Evolutionary conservation across 306 rosid genomes (phyloP).

Genomic region (Malus sieversii): DNA sequence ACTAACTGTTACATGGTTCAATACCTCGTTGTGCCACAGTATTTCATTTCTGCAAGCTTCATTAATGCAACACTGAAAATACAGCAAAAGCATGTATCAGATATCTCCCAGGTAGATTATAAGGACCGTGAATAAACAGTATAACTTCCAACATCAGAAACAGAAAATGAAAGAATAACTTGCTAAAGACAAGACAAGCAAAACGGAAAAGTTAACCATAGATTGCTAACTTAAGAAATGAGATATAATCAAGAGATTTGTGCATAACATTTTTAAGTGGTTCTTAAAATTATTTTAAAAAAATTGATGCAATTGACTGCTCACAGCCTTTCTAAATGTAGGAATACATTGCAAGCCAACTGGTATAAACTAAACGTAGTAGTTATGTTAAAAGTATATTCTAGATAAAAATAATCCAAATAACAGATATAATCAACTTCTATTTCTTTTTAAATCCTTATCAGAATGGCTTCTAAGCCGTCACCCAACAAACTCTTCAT

Average conservation of each 20-base stretch:
- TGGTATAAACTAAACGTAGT: not conserved
- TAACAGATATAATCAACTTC: not conserved
- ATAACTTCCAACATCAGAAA: not conserved
- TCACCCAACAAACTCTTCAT: not conserved
- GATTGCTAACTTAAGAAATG: not conserved
- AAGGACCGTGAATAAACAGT: too few relatives aligned
- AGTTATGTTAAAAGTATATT: not conserved
- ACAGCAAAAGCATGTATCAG: slow-evolving; percentile 24
- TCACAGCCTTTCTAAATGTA: not conserved
- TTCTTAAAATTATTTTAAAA: not conserved
- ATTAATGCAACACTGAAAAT: slow-evolving; percentile 72
- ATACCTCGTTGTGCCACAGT: slow-evolving; percentile 96
- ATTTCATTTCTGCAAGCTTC: slow-evolving; percentile 85
- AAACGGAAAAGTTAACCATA: not conserved
- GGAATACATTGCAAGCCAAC: not conserved
- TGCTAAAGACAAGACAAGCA: not conserved
- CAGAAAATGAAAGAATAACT: not conserved
- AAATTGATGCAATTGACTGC: not conserved
- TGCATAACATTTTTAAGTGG: not conserved
- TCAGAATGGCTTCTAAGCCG: not conserved
- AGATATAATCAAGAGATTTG: not conserved
- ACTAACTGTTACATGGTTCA: not conserved
- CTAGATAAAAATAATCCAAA: not conserved
- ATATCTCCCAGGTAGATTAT: not conserved
- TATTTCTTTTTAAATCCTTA: not conserved